Base-by-base conservation (phyloP, 345 rosid species). In the Dipteronia sinensis region DNA sequence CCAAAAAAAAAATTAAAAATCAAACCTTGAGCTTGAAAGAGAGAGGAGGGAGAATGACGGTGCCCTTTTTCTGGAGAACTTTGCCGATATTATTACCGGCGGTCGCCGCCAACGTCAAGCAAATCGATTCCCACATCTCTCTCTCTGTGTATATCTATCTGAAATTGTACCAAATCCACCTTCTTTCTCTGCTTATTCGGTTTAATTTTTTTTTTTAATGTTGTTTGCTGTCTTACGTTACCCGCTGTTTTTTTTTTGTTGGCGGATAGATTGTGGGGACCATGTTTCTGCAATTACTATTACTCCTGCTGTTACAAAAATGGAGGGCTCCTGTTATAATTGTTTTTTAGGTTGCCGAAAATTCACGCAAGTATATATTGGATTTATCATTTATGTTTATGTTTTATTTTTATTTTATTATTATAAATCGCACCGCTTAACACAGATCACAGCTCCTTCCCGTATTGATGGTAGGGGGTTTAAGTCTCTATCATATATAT, bases 81-180 rank as follows among this genome's bases (percentile, higher is more conserved):
- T 94, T 92, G 76, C 98, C 99, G 79, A 96, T 92, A 67, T 94
- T 96, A 83, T 94, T 96, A 63, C 99, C 99, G 76, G 98, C 98
- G 78, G 99, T 90, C 61, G 98, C 99, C 16, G 92, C 97, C 74
- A 96, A 75, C 70, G 99, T 96, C 63, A 94, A 83, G 76, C 89
- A 87, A 76, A 96, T 91, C 68, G 97, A 88, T 59, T 94, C 98
- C 99, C 99, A 94, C 98, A 94, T 90, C 73, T 73, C 78, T 71
- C 62, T 9, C 13, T 56, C 31, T 67, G 56, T 20, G 51, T 29
- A 42, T 34, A 34, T 34, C 38, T 34, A 53, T 67, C 44, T 40
- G 20, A 10, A 6, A 40, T 66, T 7, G 47, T 27, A 65, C 23
- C 12, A 56, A 59, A 59, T 22, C 64, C 20, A n/a, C 1, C 27